Conservation (phyloP, 2,329 filamentous ascomycete genomes). For the Rhinocladiella mackenziei region DNA sequence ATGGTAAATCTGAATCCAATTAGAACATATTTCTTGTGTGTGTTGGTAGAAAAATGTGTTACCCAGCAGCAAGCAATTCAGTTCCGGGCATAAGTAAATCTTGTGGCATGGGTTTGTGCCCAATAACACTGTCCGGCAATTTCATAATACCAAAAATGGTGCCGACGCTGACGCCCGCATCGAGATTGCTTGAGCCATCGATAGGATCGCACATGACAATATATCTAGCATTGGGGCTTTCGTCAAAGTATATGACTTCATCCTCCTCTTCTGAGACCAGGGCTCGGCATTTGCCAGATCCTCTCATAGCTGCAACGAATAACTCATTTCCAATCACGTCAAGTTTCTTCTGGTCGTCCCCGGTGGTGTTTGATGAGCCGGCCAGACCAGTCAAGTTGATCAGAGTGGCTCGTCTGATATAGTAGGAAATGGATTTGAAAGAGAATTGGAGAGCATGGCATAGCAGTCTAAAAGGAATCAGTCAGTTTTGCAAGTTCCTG, state of each 20-base stretch:
- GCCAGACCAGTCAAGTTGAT: constrained; percentile 95
- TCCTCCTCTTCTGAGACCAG: constrained; percentile 99
- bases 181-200: constrained; percentile 94
- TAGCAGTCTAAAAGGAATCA: constrained; percentile 62
- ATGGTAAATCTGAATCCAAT: constrained; percentile 85
- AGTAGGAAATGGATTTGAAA: constrained; percentile 99
- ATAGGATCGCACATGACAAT: constrained; percentile 97
- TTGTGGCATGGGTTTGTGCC: constrained; percentile 58
- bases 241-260: constrained; percentile 78
- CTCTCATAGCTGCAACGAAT: constrained; percentile 92
- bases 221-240: constrained; percentile 72
- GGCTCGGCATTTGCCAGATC: constrained; percentile 82
- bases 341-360: constrained; percentile 99
- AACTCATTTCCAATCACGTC: constrained; percentile 98
- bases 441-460: constrained; percentile 98
- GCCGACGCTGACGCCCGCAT: constrained; percentile 85
- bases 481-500: constrained; percentile 5
- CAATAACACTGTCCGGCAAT: constrained; percentile 62
- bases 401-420: constrained; percentile 90
- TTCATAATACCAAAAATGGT: constrained; percentile 96
- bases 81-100: constrained; percentile 86
- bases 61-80: constrained; percentile 68
- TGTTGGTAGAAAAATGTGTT: constrained; percentile 1
- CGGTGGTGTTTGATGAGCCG: constrained; percentile 89
- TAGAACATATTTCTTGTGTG: constrained; percentile 2